Conservation (phyloP, 192 early-diverging fungal species). For the Dissophora ornata region DNA sequence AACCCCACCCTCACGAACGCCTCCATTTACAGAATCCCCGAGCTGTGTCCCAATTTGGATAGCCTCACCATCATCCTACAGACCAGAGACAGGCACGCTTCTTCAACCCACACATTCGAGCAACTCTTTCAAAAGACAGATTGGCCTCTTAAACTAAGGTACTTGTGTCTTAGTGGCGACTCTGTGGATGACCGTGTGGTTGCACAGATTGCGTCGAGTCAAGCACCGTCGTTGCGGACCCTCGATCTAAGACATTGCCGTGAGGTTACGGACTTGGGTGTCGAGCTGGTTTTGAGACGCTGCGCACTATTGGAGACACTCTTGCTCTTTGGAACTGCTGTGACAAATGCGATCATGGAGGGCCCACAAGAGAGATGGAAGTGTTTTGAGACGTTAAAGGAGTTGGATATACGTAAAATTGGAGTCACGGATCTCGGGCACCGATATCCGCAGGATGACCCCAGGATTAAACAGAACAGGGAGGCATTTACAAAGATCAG, state of each 20-base stretch:
- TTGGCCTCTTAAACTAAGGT: not conserved
- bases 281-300: not conserved
- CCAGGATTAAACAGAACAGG: not conserved
- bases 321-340: not conserved
- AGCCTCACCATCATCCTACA: not conserved
- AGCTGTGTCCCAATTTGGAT: not conserved
- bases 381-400: constrained; percentile 2
- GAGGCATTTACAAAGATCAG: not conserved
- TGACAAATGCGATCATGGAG: constrained; percentile 2
- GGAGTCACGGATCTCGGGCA: not conserved
- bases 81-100: too few species aligned
- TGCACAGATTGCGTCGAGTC: not conserved
- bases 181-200: not conserved
- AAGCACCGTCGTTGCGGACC: not conserved
- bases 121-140: not conserved
- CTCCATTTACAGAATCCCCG: not conserved
- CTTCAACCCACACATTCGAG: not conserved
- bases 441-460: not conserved
- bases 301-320: not conserved
- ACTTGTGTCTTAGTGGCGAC: not conserved
- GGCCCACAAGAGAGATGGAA: constrained; percentile 7
- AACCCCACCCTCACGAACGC: not conserved
- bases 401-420: not conserved
- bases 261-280: not conserved
- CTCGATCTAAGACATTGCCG: not conserved